Evolutionary conservation across 2,329 filamentous ascomycete species (phyloP), one percentile per base, ranked within the genome.

Genomic region (Plenodomus lindquistii): DNA sequence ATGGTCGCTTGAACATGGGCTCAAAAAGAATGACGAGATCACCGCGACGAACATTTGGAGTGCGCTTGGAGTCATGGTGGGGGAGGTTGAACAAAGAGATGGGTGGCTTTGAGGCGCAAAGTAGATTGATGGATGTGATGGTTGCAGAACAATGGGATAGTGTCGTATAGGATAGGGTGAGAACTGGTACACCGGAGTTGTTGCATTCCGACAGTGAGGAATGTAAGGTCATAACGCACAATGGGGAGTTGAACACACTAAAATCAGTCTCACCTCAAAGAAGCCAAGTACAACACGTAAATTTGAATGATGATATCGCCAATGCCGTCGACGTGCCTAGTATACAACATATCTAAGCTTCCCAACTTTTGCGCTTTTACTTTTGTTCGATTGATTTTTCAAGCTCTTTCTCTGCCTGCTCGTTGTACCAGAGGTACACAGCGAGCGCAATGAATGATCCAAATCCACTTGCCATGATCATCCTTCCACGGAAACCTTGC

Each of bases 401-500:
- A 5, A 47, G 37, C 13, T 57, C 50, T 15, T 52, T 52, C 21
- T 57, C 46, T 2, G 48, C 44, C 38, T 54, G 29, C 1, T 46
- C 43, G 7, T 56, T 62, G 44, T 57, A 64, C 56, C 59, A 66
- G 41, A 72, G 45, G 41, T 58, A 63, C 21, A 55, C 67, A n/a
- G 77, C 75, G 13, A 70, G 61, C 3, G 67, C 60, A 22, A 79
- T 71, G 29, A 78, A 72, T 20, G 69, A 66, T 4, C 76, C 77
- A 57, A 77, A 79, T 4, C 71, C 74, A 8, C 74, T 63, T 2
- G 74, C 76, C 57, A 80, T 75, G 42, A 79, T 77, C 52, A 74
- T 75, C 24, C 77, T 65, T 2, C 77, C 77, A 40, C 73, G 63
- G n/a, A 70, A 68, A 2, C 77, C 77, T 50, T 79, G 77, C 57